A percentile compares a stretch with the other conserved stretches of the same genome.
Conservation (phyloP, 768 basidiomycete genomes). For the Atractiella rhizophila region DNA sequence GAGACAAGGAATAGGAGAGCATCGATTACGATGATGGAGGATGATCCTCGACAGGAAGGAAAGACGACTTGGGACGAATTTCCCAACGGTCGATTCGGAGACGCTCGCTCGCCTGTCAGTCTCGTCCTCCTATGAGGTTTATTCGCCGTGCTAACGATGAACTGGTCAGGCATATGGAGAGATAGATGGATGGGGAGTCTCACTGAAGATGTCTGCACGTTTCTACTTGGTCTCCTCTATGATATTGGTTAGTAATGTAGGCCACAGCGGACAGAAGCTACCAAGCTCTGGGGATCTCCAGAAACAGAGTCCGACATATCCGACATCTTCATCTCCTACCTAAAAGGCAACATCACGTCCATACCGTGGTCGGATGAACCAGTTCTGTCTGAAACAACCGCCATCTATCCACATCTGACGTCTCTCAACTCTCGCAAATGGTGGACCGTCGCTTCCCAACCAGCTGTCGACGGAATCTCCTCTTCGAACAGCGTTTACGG, state of each 20-base stretch:
- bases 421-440: conserved; percentile 41
- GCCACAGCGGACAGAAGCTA: conserved; percentile 26
- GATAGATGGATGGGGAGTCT: conserved; percentile 84
- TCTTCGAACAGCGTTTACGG: conserved; percentile 60
- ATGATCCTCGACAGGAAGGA: conserved; percentile 12
- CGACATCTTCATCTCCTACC: conserved; percentile 49
- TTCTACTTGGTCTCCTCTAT: background rate
- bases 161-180: conserved; percentile 98
- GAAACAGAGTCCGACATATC: conserved; percentile 43
- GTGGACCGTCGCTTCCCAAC: conserved; percentile 96
- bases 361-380: conserved; percentile 75
- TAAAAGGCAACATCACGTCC: conserved; percentile 38
- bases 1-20: too few species aligned
- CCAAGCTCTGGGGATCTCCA: conserved; percentile 53
- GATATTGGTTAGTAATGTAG: background rate
- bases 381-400: conserved; percentile 51
- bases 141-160: too few species aligned
- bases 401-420: conserved; percentile 53
- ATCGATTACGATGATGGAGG: too few species aligned
- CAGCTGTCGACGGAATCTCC: conserved; percentile 54
- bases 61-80: conserved; percentile 34
- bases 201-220: conserved; percentile 61
- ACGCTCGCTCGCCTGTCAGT: conserved; percentile 87
- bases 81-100: conserved; percentile 95
- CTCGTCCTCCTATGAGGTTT: too few species aligned